phyloP scores from a whole-genome alignment of 2,329 filamentous ascomycete genomes.

The Penicillium sp. region DNA sequence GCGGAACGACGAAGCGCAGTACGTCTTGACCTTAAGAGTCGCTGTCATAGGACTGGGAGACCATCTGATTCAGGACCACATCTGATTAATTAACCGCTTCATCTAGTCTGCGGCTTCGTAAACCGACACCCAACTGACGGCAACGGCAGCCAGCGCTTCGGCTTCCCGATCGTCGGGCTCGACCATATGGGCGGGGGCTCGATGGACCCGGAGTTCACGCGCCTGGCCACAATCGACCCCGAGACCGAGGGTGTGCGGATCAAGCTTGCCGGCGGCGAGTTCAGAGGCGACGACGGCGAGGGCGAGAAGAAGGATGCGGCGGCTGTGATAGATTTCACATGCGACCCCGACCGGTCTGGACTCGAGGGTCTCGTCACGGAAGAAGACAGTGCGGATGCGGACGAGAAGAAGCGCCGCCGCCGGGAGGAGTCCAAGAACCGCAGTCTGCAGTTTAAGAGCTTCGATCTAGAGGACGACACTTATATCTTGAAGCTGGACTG shows the following conservation, averaged over 20 bases:
- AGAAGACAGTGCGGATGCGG: slow-evolving; percentile 25
- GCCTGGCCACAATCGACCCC: slow-evolving; percentile 67
- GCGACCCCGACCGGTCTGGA: slow-evolving; percentile 71
- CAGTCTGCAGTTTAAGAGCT: slow-evolving; percentile 76
- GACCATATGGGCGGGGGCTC: slow-evolving; percentile 55
- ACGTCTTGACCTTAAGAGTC: slow-evolving; percentile 15
- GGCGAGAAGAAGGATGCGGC: slow-evolving; percentile 59
- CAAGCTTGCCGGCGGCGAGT: slow-evolving; percentile 63
- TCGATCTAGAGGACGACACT: slow-evolving; percentile 60
- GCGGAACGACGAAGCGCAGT: slow-evolving; percentile 40
- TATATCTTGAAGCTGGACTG: slow-evolving; percentile 76
- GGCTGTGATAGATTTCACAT: slow-evolving; percentile 82
- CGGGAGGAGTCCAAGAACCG: slow-evolving; percentile 41
- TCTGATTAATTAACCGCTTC: not conserved
- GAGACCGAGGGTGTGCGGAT: slow-evolving; percentile 72
- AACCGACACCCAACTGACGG: slow-evolving; percentile 54
- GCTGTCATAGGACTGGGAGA: not conserved
- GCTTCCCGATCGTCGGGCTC: slow-evolving; percentile 75
- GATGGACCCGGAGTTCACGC: slow-evolving; percentile 63
- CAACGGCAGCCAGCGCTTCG: slow-evolving; percentile 54
- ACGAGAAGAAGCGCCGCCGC: slow-evolving; percentile 28
- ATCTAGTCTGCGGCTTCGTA: slow-evolving; percentile 73
- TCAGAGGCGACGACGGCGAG: slow-evolving; percentile 51
- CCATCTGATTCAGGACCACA: not conserved
- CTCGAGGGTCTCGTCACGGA: slow-evolving; percentile 57